These are phyloP conservation scores for Fusarium sororula DNA, from an alignment of 2,329 filamentous ascomycete genomes.

Conservation along the genomic window DNA sequence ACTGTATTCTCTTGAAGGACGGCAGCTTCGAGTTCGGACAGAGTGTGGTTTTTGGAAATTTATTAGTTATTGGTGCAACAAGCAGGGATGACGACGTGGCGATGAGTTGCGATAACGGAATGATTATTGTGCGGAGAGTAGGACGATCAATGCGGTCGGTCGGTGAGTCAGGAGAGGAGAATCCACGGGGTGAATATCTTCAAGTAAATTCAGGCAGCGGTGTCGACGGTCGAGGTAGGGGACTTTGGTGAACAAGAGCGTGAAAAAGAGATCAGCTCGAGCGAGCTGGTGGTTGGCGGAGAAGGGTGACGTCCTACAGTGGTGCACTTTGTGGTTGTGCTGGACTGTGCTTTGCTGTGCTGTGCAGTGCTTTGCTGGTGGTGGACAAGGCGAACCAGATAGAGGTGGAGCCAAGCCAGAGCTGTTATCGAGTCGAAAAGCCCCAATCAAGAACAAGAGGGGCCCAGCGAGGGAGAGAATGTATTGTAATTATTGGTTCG, in stretches of 20 bases:
- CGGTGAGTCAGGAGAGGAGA: slow-evolving; percentile 7
- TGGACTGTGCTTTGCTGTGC: not conserved
- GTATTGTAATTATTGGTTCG: slow-evolving; percentile 14
- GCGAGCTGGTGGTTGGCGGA: slow-evolving; percentile 7
- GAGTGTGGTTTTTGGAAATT: not conserved
- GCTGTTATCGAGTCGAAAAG: slow-evolving; percentile 27
- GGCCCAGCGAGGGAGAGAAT: slow-evolving; percentile 15
- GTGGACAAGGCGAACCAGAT: slow-evolving; percentile 26
- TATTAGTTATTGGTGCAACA: not conserved
- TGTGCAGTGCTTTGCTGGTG: slow-evolving; percentile 8
- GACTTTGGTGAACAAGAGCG: not conserved
- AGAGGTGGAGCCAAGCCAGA: slow-evolving; percentile 32
- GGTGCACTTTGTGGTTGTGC: slow-evolving; percentile 2
- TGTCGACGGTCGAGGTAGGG: not conserved
- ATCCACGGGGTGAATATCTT: slow-evolving; percentile 6
- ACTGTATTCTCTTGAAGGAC: not conserved
- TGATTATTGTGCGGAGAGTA: not conserved
- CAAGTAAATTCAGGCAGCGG: not conserved
- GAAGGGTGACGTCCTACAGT: slow-evolving; percentile 30
- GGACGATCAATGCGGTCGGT: slow-evolving; percentile 8
- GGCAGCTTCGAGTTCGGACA: not conserved
- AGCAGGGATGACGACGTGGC: slow-evolving; percentile 25
- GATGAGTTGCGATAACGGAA: slow-evolving; percentile 25
- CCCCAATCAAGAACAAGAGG: slow-evolving; percentile 10
- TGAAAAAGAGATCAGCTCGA: slow-evolving; percentile 17